Evolutionary conservation across 1,139 yeast genomes (phyloP).

Genomic region (Zygoascus hellenicus): DNA sequence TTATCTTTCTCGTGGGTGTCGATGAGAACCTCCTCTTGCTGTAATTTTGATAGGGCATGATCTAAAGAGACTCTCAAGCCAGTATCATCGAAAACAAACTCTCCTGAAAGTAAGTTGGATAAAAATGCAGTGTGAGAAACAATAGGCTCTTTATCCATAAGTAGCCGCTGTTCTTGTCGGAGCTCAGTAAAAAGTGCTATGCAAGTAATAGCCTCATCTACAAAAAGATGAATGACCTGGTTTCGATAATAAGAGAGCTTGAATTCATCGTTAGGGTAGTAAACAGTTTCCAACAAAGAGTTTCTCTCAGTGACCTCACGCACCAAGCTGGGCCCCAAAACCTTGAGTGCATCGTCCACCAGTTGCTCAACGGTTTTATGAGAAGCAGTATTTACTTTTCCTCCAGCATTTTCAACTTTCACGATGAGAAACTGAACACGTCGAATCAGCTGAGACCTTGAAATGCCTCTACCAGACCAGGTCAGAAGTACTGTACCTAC

Average conservation of each 20-base stretch:
- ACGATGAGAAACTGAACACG: constrained; percentile 36
- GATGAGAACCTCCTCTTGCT: constrained; percentile 30
- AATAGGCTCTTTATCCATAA: constrained; percentile 22
- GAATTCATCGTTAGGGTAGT: constrained; percentile 38
- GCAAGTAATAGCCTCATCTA: constrained; percentile 38
- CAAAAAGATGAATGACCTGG: constrained; percentile 40
- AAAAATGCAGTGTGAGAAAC: constrained; percentile 31
- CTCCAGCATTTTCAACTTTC: constrained; percentile 35
- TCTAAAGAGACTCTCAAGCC: constrained; percentile 35
- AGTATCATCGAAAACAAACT: constrained; percentile 37
- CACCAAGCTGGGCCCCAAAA: constrained; percentile 37
- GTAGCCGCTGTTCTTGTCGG: constrained; percentile 20
- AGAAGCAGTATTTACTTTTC: constrained; percentile 28
- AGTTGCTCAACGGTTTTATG: constrained; percentile 28
- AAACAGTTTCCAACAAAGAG: constrained; percentile 35
- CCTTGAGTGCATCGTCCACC: constrained; percentile 36
- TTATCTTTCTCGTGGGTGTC: constrained; percentile 19
- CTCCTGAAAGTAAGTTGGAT: constrained; percentile 36
- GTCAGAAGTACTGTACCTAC: constrained; percentile 40
- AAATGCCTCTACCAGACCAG: constrained; percentile 35
- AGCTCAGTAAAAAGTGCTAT: constrained; percentile 33
- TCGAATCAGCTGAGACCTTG: constrained; percentile 31
- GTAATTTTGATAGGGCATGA: constrained; percentile 30
- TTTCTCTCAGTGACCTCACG: constrained; percentile 31
- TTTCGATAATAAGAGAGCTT: constrained; percentile 40